Base-by-base conservation (phyloP, 2,329 filamentous ascomycete species). In the Aspergillus uvarum region DNA sequence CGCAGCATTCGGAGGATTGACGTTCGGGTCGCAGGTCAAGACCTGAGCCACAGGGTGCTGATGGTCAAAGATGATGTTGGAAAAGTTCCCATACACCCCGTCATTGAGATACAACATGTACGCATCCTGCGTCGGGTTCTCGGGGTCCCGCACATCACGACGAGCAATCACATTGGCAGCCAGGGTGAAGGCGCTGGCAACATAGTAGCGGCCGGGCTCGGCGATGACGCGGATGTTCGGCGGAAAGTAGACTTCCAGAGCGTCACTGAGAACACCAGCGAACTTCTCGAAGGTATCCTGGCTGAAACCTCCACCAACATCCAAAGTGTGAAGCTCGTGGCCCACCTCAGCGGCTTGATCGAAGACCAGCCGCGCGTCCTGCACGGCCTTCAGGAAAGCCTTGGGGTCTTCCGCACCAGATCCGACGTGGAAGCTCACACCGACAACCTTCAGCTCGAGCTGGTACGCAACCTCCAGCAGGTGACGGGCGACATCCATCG, bases 41-140 rank as follows among this genome's bases (percentile, higher is more conserved):
- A 98, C 85, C 77, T 90, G 91, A 58, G 94, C 91, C 50, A 90
- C 79, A 1, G 95, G 95, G 70, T 96, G 86, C 83, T 99, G 95
- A 78, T 98, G 95, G 73, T 98, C 95, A 76, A 97, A 99, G 82
- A 98, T 96, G 83, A 98, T 98, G 86, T 92, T 96, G 67, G 92
- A 96, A 74, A 99, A 98, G 81, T 98, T 98, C 71, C 95, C 95
- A 73, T 99, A 99, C 56, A 98, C 89, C 29, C 95, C 95, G 69
- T 99, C 95, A 74, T 99, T 99, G 75, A 98, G 82, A 76, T 99
- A 99, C 51, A 97, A 81, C 95, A 98, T 99, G 83, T 96, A 97
- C 67, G 88, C 91, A 63, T 69, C 69, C 6, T 70, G 69, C 16
- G 68, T 67, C 3, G 72, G 68, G 51, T 74, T 73, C 44, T 80